A percentile compares a stretch with the other conserved stretches of the same genome.
Conservation (phyloP, 129 eudicot genomes). For the Tagetes patula region DNA sequence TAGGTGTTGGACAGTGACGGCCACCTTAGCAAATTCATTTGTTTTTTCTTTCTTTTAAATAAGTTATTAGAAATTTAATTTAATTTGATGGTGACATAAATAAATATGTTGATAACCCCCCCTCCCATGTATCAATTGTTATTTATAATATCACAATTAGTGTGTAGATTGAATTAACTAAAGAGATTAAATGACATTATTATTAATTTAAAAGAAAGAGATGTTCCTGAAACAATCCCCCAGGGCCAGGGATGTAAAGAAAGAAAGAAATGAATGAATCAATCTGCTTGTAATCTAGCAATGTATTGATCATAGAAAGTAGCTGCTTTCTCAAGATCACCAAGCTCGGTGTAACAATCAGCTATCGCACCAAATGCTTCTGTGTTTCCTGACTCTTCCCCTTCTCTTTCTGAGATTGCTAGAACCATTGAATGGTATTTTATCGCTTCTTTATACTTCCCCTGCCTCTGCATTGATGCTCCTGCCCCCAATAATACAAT, state of each 20-base stretch:
- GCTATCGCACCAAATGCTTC: constrained; percentile 99
- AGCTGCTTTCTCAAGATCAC: constrained; percentile 88
- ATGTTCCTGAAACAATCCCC: too few relatives aligned
- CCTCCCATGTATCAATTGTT: too few relatives aligned
- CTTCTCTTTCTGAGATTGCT: constrained; percentile 71
- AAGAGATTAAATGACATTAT: too few relatives aligned
- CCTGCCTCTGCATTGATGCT: constrained; percentile 95
- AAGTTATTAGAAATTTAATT: too few relatives aligned
- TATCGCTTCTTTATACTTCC: constrained; percentile 81
- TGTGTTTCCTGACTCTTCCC: constrained; percentile 87
- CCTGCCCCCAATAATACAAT: constrained; percentile 35
- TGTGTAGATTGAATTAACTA: too few relatives aligned
- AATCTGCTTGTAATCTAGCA: constrained; percentile 74
- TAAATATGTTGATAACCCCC: too few relatives aligned
- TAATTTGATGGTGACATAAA: too few relatives aligned
- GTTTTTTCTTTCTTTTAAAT: too few relatives aligned
- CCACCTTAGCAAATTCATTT: background rate
- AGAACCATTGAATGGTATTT: constrained; percentile 85
- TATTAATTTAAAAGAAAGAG: too few relatives aligned
- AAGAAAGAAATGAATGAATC: constrained; percentile 39
- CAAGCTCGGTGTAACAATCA: constrained; percentile 95
- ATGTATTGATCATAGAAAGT: constrained; percentile 86
- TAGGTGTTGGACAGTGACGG: background rate
- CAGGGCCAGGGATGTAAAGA: background rate
- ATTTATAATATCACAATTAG: too few relatives aligned